Evolutionary conservation across 768 basidiomycete species (phyloP).

Genomic region (Hortiboletus flavorubellus): DNA sequence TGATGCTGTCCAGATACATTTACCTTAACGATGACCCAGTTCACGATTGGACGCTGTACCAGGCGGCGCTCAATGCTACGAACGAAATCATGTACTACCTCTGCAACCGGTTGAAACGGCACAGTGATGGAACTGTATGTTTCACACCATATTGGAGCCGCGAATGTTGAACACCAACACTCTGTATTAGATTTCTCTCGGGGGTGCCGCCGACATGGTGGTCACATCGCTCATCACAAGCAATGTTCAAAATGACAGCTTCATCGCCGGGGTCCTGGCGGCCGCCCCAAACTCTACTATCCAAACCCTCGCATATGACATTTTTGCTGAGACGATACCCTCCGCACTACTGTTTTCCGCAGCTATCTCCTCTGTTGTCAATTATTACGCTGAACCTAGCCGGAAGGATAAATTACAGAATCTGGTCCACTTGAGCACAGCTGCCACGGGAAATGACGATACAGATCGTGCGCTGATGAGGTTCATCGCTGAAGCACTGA

Average conservation of each 20-base stretch:
- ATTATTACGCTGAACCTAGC: constrained; percentile 53
- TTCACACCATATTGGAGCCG: not conserved
- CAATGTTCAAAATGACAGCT: constrained; percentile 22
- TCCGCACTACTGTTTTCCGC: constrained; percentile 56
- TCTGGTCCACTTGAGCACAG: constrained; percentile 36
- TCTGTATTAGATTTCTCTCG: constrained; percentile 16
- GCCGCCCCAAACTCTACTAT: constrained; percentile 5
- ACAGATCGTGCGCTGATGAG: constrained; percentile 33
- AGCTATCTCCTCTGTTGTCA: constrained; percentile 51
- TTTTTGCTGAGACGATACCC: constrained; percentile 54
- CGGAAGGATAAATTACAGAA: constrained; percentile 32
- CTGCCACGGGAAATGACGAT: constrained; percentile 26
- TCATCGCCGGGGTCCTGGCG: constrained; percentile 19
- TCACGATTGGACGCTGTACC: constrained; percentile 33
- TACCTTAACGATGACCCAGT: constrained; percentile 33
- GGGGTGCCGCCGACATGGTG: constrained; percentile 19
- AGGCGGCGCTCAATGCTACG: constrained; percentile 26
- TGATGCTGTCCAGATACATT: constrained; percentile 31
- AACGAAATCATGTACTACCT: constrained; percentile 26
- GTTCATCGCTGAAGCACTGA: constrained; percentile 47
- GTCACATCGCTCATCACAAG: constrained; percentile 18
- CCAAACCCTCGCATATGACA: constrained; percentile 42
- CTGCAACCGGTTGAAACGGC: constrained; percentile 17
- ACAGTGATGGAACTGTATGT: constrained; percentile 21
- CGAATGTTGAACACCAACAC: not conserved